Percentiles rank a stretch among this genome's conserved stretches.
phyloP scores from a whole-genome alignment of 768 basidiomycete species.

The Mycena kentingensis region DNA sequence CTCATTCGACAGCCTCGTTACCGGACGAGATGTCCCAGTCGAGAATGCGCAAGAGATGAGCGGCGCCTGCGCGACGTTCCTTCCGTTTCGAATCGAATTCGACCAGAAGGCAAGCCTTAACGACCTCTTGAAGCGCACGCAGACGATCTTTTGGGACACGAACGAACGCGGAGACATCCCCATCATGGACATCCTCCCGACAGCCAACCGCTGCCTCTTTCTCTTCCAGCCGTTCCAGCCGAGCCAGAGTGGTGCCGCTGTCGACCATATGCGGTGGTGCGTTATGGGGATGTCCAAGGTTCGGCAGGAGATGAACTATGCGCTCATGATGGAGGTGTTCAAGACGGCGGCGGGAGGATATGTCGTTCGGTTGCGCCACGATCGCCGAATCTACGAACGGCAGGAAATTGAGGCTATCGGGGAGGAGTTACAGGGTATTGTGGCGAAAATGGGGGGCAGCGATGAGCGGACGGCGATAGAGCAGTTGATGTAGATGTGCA shows the following conservation, averaged over 20 bases:
- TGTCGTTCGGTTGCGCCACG: conserved; percentile 1
- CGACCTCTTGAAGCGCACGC: conserved; percentile 1
- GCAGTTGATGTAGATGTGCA: no score
- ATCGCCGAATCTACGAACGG: neutral
- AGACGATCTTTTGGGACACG: conserved; percentile 11
- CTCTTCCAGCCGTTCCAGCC: conserved; percentile 3
- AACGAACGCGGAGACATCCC: conserved; percentile 7
- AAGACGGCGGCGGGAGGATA: neutral
- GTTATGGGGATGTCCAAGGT: conserved; percentile 7
- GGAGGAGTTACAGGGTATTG: no score
- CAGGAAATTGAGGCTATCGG: no score
- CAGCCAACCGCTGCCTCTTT: conserved; percentile 1
- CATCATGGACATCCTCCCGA: conserved; percentile 1
- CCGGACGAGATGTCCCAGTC: conserved; percentile 7
- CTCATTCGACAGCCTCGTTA: conserved; percentile 10
- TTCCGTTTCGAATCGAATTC: conserved; percentile 7
- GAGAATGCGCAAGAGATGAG: conserved; percentile 12
- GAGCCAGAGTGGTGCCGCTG: no score
- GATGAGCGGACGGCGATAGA: no score
- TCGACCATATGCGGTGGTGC: neutral
- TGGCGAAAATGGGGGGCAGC: no score
- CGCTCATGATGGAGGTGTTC: conserved; percentile 7
- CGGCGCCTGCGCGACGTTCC: conserved; percentile 11
- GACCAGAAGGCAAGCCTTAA: neutral
- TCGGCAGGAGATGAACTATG: conserved; percentile 6